Evolutionary conservation across 2,329 filamentous ascomycete species (phyloP).

Genomic region (Furcasterigmium furcatum): DNA sequence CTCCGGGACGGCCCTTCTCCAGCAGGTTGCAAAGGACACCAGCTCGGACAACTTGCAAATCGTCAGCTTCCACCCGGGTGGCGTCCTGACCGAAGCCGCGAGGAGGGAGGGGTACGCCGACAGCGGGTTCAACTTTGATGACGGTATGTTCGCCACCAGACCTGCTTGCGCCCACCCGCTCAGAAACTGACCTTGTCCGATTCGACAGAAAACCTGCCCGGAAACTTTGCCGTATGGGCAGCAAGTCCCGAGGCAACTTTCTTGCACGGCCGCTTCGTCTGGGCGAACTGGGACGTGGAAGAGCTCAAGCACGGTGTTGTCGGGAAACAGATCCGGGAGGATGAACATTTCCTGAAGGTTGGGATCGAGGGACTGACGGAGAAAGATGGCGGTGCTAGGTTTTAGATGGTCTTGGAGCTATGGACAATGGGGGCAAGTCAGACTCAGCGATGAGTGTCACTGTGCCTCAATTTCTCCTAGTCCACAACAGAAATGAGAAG

Average conservation of each 20-base stretch:
- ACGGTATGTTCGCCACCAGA: slow-evolving; percentile 11
- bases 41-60: slow-evolving; percentile 19
- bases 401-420: not conserved
- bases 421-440: too few species aligned
- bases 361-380: slow-evolving; percentile 5
- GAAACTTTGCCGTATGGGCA: slow-evolving; percentile 40
- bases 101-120: slow-evolving; percentile 6
- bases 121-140: slow-evolving; percentile 19
- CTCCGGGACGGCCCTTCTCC: slow-evolving; percentile 27
- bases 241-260: slow-evolving; percentile 41
- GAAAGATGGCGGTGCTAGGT: not conserved
- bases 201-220: slow-evolving; percentile 23
- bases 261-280: slow-evolving; percentile 41
- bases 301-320: slow-evolving; percentile 33
- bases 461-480: too few species aligned
- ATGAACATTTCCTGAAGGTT: slow-evolving; percentile 13
- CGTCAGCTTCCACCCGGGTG: slow-evolving; percentile 18
- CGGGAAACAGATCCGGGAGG: slow-evolving; percentile 8
- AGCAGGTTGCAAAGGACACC: slow-evolving; percentile 32
- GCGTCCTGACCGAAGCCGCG: slow-evolving; percentile 24
- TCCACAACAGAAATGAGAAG: too few species aligned
- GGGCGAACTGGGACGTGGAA: slow-evolving; percentile 48
- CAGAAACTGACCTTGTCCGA: not conserved
- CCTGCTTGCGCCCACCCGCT: too few species aligned
- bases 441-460: too few species aligned